Evolutionary conservation across 495 filamentous ascomycete genomes (phyloP).

Genomic region (Talaromyces proteolyticus): DNA sequence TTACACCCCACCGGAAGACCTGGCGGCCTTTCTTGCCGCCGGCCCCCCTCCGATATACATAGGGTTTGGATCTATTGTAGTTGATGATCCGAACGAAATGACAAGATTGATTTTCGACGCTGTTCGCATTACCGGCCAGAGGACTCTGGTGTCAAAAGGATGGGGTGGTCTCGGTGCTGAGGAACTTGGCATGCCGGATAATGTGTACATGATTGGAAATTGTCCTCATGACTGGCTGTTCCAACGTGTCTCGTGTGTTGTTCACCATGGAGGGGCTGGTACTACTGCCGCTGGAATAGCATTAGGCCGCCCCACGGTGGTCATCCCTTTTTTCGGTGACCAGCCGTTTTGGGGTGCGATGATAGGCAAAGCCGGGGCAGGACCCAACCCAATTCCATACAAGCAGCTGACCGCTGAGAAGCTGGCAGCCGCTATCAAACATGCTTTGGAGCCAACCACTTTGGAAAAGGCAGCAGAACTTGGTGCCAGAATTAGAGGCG

Average conservation of each 20-base stretch:
- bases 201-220: constrained; percentile 73
- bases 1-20: constrained; percentile 57
- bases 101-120: constrained; percentile 66
- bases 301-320: constrained; percentile 61
- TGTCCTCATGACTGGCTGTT: constrained; percentile 84
- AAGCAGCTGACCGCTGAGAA: constrained; percentile 58
- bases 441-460: constrained; percentile 51
- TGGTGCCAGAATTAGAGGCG: constrained; percentile 54
- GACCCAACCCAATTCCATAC: constrained; percentile 64
- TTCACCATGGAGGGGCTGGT: constrained; percentile 79
- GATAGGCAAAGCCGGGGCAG: constrained; percentile 65
- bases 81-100: constrained; percentile 64
- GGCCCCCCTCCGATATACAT: constrained; percentile 73
- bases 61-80: constrained; percentile 78
- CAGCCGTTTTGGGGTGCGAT: constrained; percentile 82
- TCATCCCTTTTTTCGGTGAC: constrained; percentile 83
- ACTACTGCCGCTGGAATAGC: constrained; percentile 73
- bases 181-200: constrained; percentile 51
- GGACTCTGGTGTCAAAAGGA: constrained; percentile 73
- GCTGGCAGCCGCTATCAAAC: constrained; percentile 55
- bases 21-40: constrained; percentile 56
- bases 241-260: constrained; percentile 63
- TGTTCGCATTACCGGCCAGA: constrained; percentile 55
- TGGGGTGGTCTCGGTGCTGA: constrained; percentile 73
- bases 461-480: constrained; percentile 51